A percentile compares a stretch with the other conserved stretches of the same genome.
Evolutionary conservation across 2,329 filamentous ascomycete genomes (phyloP).

Genomic region (Drechslera avenae): DNA sequence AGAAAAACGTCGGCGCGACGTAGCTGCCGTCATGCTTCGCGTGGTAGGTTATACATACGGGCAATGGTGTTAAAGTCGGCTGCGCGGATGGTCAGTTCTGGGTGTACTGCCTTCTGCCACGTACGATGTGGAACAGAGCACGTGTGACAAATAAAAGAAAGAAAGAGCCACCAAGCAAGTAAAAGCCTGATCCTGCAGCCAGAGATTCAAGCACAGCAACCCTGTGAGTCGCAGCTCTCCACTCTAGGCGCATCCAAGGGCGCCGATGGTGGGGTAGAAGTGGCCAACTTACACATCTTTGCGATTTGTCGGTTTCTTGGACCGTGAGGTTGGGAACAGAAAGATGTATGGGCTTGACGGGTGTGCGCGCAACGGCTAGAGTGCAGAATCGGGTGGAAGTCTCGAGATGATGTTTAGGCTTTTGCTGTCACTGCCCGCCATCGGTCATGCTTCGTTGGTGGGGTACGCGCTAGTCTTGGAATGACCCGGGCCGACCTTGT

Average conservation of each 20-base stretch:
- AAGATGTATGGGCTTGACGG: background rate
- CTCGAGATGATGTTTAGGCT: slow-evolving; percentile 27
- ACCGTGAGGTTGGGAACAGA: background rate
- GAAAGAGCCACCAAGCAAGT: background rate
- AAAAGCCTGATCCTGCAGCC: background rate
- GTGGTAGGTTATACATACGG: slow-evolving; percentile 11
- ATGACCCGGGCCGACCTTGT: slow-evolving; percentile 25
- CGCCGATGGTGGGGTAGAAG: slow-evolving; percentile 9
- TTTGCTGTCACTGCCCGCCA: slow-evolving; percentile 27
- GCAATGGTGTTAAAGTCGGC: slow-evolving; percentile 22
- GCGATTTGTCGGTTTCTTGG: slow-evolving; percentile 1
- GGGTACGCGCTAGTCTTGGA: slow-evolving; percentile 26
- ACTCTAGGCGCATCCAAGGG: slow-evolving; percentile 7
- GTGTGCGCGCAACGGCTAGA: slow-evolving; percentile 15
- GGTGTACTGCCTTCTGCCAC: background rate
- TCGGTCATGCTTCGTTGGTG: slow-evolving; percentile 32
- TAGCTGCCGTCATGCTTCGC: background rate
- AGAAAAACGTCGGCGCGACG: background rate
- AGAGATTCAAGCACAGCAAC: background rate
- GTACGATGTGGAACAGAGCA: background rate
- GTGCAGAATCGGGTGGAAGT: slow-evolving; percentile 10
- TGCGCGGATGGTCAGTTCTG: slow-evolving; percentile 7
- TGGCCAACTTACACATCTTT: slow-evolving; percentile 19
- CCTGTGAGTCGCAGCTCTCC: background rate
- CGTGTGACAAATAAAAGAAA: background rate